Evolutionary conservation across 2,329 filamentous ascomycete genomes (phyloP), one percentile per base, ranked within the genome.

Genomic region (Fusarium sp.): DNA sequence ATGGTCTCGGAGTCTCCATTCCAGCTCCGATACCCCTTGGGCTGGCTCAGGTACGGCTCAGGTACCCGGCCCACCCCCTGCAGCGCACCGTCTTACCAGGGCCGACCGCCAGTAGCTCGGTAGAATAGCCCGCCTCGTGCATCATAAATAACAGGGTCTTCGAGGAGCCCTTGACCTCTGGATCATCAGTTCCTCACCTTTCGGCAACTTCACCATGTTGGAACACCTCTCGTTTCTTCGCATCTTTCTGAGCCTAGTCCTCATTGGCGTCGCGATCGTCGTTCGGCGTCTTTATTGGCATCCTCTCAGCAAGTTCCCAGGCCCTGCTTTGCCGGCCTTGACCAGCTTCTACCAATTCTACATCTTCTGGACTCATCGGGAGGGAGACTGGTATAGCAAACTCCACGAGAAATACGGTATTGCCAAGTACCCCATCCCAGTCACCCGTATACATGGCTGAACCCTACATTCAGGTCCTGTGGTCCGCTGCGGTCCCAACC

Each of bases 91-190:
- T 29, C 13, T 20, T n/a, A 22, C 29, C n/a, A 22, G 52, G 52
- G 52, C 29, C 35, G 11, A 10, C 14, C 52, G 13, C 14, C 29
- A 25, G 31, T 35, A 20, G 9, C 52, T 27, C 18, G 52, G 52
- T 16, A 22, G 27, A 56, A n/a, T 20, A 56, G 52, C 18, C 27
- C 35, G 52, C 29, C 52, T 57, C 52, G 22, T 57, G 52, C 52
- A 57, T 57, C 22, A 57, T 57, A 57, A 57, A 57, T 57, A 57
- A 57, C 52, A 25, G 52, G 52, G 52, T 35, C 29, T 57, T 57
- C 13, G 52, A 57, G 11, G 52, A 16, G 29, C 52, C 52, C 14
- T 57, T 57, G 52, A 22, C 13, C n/a, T 57, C 31, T 57, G 52
- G n/a, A 33, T 57, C 52, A 33, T 57, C 31, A 57, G 13, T 25